Base-by-base conservation (phyloP, 2,329 filamentous ascomycete species). In the Trichoderma koningii region DNA sequence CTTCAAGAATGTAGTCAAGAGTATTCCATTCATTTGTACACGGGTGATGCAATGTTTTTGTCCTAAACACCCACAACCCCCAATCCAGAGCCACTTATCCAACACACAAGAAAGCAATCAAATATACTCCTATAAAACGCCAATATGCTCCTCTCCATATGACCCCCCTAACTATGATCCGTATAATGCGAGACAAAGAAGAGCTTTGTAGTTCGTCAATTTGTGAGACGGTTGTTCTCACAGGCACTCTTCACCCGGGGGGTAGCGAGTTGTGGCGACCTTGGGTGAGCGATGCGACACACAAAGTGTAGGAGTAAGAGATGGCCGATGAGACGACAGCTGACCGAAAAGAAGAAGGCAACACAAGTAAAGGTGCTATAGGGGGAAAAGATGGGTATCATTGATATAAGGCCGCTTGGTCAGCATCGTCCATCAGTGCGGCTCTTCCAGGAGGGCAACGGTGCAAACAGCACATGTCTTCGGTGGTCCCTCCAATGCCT, bases 351-450 rank as follows among this genome's bases (percentile, higher is more conserved):
- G 15, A 59, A 62, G 47, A 61, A 38, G 47, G 28, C 17, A 47
- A 38, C 59, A 47, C 47, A 30, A 51, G 12, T 38, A 44, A 28
- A 26, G 23, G 50, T 51, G 59, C 50, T 47, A 23, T 55, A 21
- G 15, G 38, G 7, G 34, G 21, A 42, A 63, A 59, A 51, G 52
- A 47, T 34, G 66, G 65, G 65, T 67, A 68, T 69, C 65, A 66
- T 68, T 63, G 42, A 47, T 51, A 50, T 55, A 41, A 19, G 23
- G 57, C 42, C 51, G 57, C 19, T 56, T 42, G 10, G 38, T 61
- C 53, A 60, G 19, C 21, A 45, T 65, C 47, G 55, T 15, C 44
- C 21, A 52, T 65, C 47, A 47, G 19, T 30, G 23, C 23, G 7
- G n/a, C 59, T 26, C 50, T 47, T 7, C 9, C 6, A 30, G 26